Evolutionary conservation across 108 stramenopile species (phyloP), one percentile per base, ranked within the genome.

Genomic region (Poteriospumella lacustris): DNA sequence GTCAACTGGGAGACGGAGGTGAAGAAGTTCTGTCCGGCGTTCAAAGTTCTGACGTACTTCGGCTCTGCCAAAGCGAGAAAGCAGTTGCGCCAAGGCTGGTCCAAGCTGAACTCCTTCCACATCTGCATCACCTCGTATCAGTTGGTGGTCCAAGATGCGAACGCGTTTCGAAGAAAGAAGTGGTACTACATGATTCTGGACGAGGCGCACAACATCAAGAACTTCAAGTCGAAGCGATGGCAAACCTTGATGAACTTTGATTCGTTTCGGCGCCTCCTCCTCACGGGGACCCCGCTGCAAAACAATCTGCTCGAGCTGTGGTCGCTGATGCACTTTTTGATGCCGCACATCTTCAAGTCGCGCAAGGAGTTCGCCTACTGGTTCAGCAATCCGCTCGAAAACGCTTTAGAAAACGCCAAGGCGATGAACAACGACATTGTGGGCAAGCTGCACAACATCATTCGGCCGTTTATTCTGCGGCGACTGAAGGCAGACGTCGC

Each of bases 181-280:
- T 99, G 96, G 96, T 99, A 97, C 80, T 95, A 95, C 82, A 76
- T 99, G 58, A 93, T 99, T 36, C 85, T 99, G 15, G 98, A 99
- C 76, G 97, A 99, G 80, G 98, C 96, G 0, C 97, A 99, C 79
- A 95, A 97, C 84, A 97, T 99, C 82, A 97, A 97, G 81, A 99
- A 99, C 79, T 99, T 97, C 83, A 91, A 95, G 79, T 90, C 89
- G 73, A 94, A 95, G 82, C 86, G 96, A 3, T 99, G 98, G 98
- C 97, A 97, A 68, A 97, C 98, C n/a, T 88, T 99, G 42, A 88
- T 99, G 43, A 93, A 89, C 47, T 96, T 97, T 83, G 94, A 96
- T 77, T 91, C 94, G 0, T 94, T 94, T 67, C 90, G 98, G 36
- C 82, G 98, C 29, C 89, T 99, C 9, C 87, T 99, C 1, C 86